Evolutionary conservation across 148 eudicot species (phyloP).

Genomic region (Camellia lanceoleosa): DNA sequence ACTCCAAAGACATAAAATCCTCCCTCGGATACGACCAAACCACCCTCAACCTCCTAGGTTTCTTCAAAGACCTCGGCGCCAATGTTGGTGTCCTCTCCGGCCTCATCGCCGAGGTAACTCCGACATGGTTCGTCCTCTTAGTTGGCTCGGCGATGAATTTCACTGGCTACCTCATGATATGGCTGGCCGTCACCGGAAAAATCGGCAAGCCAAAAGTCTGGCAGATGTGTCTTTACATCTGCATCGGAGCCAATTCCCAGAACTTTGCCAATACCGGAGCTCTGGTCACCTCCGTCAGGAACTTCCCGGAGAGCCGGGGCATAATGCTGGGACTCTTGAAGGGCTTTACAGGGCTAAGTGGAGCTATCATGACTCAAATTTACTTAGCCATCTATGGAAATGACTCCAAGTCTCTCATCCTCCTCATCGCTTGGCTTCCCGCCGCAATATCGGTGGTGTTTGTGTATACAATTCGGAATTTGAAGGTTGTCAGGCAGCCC

Average conservation of each 20-base stretch:
- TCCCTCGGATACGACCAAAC: slow-evolving; percentile 20
- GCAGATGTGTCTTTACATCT: slow-evolving; percentile 22
- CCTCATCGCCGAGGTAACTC: slow-evolving; percentile 15
- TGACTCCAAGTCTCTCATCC: slow-evolving; percentile 19
- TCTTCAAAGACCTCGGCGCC: slow-evolving; percentile 24
- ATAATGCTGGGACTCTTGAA: slow-evolving; percentile 15
- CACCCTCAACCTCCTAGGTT: slow-evolving; percentile 20
- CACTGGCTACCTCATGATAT: slow-evolving; percentile 16
- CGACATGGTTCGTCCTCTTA: slow-evolving; percentile 18
- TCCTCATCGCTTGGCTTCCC: slow-evolving; percentile 20
- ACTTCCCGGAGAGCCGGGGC: slow-evolving; percentile 19
- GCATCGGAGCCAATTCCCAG: slow-evolving; percentile 22
- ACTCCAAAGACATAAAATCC: slow-evolving; percentile 20
- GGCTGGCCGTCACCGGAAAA: slow-evolving; percentile 19
- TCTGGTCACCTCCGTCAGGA: slow-evolving; percentile 15
- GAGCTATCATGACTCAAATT: slow-evolving; percentile 17
- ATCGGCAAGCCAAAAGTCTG: slow-evolving; percentile 17
- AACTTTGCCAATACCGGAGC: slow-evolving; percentile 23
- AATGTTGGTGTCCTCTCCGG: slow-evolving; percentile 19
- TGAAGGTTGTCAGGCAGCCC: slow-evolving; percentile 5
- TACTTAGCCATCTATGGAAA: slow-evolving; percentile 17
- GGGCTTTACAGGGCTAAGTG: slow-evolving; percentile 18
- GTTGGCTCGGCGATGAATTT: slow-evolving; percentile 17
- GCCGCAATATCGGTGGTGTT: slow-evolving; percentile 17
- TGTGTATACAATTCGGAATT: slow-evolving; percentile 13